Evolutionary conservation across 1,284 basidiomycete species (phyloP), one percentile per base, ranked within the genome.

Genomic region (Phenoliferia sp.): DNA sequence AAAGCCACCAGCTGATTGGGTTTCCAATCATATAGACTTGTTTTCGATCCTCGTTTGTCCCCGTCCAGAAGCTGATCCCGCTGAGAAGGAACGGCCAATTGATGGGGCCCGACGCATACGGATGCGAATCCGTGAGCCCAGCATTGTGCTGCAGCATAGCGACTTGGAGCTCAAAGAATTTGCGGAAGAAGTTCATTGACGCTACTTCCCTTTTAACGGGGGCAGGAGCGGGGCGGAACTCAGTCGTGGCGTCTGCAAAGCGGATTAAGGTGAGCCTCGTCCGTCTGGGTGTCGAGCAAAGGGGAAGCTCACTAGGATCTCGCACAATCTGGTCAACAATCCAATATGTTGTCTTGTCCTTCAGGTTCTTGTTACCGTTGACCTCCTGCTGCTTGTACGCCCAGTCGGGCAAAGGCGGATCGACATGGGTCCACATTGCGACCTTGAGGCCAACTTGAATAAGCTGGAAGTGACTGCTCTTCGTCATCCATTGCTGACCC

Each of bases 11-110:
- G 29, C 90, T 90, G 72, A 94, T 80, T 54, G 95, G 80, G 79
- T 99, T 99, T 36, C 96, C 96, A 74, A 95, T 89, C 75, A 99
- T 84, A 81, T 98, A 98, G 65, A 99, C 93, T 80, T 99, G 96
- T 80, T 91, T 88, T 76, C 90, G 87, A 22, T 84, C 83, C 17
- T 89, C 87, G 71, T 84, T 88, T 75, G 92, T 84, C n/a, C 77
- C 73, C 1, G 95, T 98, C 96, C 96, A 99, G 85, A 99, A 99
- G 76, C 90, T 94, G 80, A 99, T 97, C 61, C 96, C 96, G 69
- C 84, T 90, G 36, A 97, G 81, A 59, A 94, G 84, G 86, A 99
- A 98, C 1, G 96, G 96, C 96, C 96, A 99, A 78, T 96, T 94
- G 80, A 97, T 89, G 1, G 96, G 94, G 17, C 85, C 85, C 67